Evolutionary conservation across 2,329 filamentous ascomycete genomes (phyloP).

Genomic region (Monosporascus sp.): DNA sequence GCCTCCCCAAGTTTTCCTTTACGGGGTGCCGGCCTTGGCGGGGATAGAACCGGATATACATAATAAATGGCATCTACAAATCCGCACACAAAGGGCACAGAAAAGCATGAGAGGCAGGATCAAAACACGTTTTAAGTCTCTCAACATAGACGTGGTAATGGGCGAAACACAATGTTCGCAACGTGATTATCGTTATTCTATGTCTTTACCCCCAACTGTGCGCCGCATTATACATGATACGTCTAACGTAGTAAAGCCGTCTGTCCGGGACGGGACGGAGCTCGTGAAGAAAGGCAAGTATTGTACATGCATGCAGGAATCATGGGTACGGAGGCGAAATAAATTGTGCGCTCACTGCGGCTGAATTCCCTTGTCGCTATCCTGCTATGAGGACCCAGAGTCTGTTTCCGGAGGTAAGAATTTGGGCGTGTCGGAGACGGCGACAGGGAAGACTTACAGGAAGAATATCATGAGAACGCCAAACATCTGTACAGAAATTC

Average conservation of each 20-base stretch:
- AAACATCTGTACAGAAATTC: constrained; percentile 49
- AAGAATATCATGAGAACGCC: constrained; percentile 94
- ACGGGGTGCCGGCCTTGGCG: too few relatives aligned
- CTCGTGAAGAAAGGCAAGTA: neutral
- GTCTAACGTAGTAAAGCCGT: neutral
- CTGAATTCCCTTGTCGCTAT: constrained; percentile 19
- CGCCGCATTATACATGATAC: neutral
- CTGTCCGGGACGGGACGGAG: too few relatives aligned
- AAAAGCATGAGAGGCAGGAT: too few relatives aligned
- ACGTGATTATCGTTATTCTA: neutral
- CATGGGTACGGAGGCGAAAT: neutral
- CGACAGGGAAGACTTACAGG: constrained; percentile 41
- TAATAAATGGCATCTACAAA: too few relatives aligned
- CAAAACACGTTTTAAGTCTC: too few relatives aligned
- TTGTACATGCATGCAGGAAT: neutral
- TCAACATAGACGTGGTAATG: neutral
- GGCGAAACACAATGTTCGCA: too few relatives aligned
- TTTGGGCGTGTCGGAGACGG: neutral
- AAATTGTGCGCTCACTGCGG: neutral
- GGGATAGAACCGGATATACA: too few relatives aligned
- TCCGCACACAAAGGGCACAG: too few relatives aligned
- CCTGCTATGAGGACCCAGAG: constrained; percentile 65
- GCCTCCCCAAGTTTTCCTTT: too few relatives aligned
- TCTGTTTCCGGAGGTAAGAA: constrained; percentile 24
- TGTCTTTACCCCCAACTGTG: neutral